Evolutionary conservation across 2,329 filamentous ascomycete genomes (phyloP).

Genomic region (Trichoderma cornu-damae): DNA sequence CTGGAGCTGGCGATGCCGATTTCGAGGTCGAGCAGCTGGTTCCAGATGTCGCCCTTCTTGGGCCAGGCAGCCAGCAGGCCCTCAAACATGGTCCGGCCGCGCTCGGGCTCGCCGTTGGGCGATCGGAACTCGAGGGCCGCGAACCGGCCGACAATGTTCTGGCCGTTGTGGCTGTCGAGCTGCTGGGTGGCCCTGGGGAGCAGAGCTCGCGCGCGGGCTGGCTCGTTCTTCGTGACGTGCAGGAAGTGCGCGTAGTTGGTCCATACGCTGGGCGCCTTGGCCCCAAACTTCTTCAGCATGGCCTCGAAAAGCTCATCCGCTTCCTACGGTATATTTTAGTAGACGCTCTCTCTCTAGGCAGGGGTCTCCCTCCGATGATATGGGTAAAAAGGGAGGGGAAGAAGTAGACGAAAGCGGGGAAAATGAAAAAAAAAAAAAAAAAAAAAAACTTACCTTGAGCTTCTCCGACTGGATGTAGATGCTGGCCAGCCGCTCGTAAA

Average conservation of each 20-base stretch:
- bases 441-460: constrained; percentile 64
- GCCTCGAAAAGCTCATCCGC: constrained; percentile 82
- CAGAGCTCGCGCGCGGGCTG: constrained; percentile 71
- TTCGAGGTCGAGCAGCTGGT: constrained; percentile 84
- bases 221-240: constrained; percentile 63
- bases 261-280: constrained; percentile 75
- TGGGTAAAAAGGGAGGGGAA: constrained; percentile 31
- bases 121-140: constrained; percentile 89
- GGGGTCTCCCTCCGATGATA: constrained; percentile 30
- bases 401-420: no score
- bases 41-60: constrained; percentile 90
- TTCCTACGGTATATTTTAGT: constrained; percentile 50
- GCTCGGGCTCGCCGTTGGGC: constrained; percentile 75
- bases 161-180: constrained; percentile 60
- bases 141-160: constrained; percentile 76
- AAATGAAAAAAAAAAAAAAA: no score
- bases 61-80: constrained; percentile 77
- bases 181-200: constrained; percentile 81
- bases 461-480: constrained; percentile 94
- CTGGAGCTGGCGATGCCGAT: constrained; percentile 52
- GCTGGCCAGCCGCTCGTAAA: constrained; percentile 82
- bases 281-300: constrained; percentile 85
- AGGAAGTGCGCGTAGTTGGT: constrained; percentile 93
- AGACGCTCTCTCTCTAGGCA: background rate
- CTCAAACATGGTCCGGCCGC: constrained; percentile 91